phyloP scores from a whole-genome alignment of 2,329 filamentous ascomycete genomes.

The Exutisphaerella laricina region DNA sequence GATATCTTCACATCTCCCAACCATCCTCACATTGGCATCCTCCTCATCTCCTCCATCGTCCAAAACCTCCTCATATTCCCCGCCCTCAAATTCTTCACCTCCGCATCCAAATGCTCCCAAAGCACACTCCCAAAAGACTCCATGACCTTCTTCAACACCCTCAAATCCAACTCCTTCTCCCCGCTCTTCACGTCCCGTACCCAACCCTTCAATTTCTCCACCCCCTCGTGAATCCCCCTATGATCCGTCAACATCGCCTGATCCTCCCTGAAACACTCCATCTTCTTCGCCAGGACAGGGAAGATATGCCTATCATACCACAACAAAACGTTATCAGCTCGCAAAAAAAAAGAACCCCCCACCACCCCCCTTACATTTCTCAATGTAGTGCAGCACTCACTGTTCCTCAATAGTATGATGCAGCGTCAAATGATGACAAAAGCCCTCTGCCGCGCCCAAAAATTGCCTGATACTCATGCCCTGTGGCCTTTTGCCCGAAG shows the following conservation, averaged over 20 bases:
- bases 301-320: slow-evolving; percentile 62
- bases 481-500: neutral
- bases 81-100: slow-evolving; percentile 70
- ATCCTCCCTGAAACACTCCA: slow-evolving; percentile 68
- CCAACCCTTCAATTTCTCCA: slow-evolving; percentile 34
- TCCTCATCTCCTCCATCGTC: slow-evolving; percentile 66
- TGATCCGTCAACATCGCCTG: slow-evolving; percentile 69
- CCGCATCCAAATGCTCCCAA: slow-evolving; percentile 78
- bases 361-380: too few species aligned
- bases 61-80: slow-evolving; percentile 87
- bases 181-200: slow-evolving; percentile 42
- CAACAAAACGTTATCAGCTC: too few species aligned
- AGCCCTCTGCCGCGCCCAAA: slow-evolving; percentile 61
- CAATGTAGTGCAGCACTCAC: too few species aligned
- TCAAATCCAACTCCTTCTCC: slow-evolving; percentile 53
- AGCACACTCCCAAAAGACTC: slow-evolving; percentile 72
- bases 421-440: slow-evolving; percentile 62
- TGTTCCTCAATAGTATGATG: slow-evolving; percentile 74
- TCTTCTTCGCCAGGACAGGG: slow-evolving; percentile 66
- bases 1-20: too few species aligned
- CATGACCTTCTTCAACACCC: slow-evolving; percentile 64
- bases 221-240: slow-evolving; percentile 64
- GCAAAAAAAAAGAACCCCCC: slow-evolving; percentile 45
- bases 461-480: slow-evolving; percentile 65
- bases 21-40: slow-evolving; percentile 57